phyloP scores from a whole-genome alignment of 1,284 basidiomycete species.

The Ganoderma leucocontextum region DNA sequence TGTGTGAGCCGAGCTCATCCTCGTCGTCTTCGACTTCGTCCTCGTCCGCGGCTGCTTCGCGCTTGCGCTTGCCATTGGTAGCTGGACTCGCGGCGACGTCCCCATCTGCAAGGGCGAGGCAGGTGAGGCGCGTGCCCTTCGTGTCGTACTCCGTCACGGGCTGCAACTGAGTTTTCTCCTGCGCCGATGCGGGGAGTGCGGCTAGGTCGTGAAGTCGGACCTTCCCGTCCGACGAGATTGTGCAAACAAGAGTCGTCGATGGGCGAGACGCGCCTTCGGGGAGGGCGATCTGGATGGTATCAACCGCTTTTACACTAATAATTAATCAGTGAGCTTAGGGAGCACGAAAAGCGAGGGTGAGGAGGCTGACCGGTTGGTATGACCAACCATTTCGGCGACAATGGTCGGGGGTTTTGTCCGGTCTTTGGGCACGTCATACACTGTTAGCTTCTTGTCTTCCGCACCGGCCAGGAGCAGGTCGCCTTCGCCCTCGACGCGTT shows the following conservation, averaged over 20 bases:
- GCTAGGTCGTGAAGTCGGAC: conserved; percentile 83
- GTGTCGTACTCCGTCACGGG: conserved; percentile 81
- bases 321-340: neutral
- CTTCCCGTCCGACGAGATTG: conserved; percentile 86
- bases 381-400: conserved; percentile 74
- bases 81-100: conserved; percentile 42
- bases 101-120: conserved; percentile 75
- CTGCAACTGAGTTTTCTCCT: conserved; percentile 50
- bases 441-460: conserved; percentile 85
- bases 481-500: conserved; percentile 56
- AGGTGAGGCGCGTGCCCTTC: conserved; percentile 85
- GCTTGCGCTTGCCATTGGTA: conserved; percentile 49
- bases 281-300: conserved; percentile 65
- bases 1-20: conserved; percentile 14
- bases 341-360: conserved; percentile 6
- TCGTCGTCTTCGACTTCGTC: conserved; percentile 25
- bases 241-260: conserved; percentile 72
- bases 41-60: conserved; percentile 40
- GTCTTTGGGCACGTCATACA: conserved; percentile 67
- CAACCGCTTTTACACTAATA: conserved; percentile 74
- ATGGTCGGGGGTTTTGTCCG: conserved; percentile 53
- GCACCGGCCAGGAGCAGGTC: conserved; percentile 84
- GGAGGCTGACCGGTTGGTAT: conserved; percentile 71
- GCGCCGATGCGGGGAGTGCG: conserved; percentile 41
- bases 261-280: conserved; percentile 45